Evolutionary conservation across 2,329 filamentous ascomycete genomes (phyloP).

Genomic region (Penicillium sp.): DNA sequence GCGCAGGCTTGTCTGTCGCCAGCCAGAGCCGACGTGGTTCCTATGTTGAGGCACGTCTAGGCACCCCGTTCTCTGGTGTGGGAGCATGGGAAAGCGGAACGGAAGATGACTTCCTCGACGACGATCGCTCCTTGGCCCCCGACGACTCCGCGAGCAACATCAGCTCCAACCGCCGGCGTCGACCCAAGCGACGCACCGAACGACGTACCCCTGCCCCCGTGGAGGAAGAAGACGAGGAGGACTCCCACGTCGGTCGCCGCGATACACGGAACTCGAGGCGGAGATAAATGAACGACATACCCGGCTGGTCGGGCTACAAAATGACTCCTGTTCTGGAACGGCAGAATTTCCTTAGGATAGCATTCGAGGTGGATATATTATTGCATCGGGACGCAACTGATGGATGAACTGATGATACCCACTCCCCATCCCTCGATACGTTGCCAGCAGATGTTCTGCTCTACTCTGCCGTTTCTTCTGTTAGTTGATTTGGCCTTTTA

Average conservation of each 20-base stretch:
- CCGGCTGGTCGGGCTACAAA: not conserved
- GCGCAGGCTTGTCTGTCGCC: constrained; percentile 65
- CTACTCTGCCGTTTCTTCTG: not conserved
- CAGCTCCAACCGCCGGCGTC: constrained; percentile 44
- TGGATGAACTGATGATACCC: constrained; percentile 21
- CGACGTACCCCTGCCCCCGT: constrained; percentile 49
- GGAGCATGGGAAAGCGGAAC: constrained; percentile 41
- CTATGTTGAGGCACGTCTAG: constrained; percentile 42
- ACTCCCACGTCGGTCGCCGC: constrained; percentile 25
- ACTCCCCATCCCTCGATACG: constrained; percentile 4
- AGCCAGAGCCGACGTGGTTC: constrained; percentile 46
- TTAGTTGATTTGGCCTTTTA: constrained; percentile 2
- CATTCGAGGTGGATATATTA: constrained; percentile 13
- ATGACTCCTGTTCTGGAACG: not conserved
- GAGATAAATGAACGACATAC: constrained; percentile 16
- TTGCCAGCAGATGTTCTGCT: not conserved
- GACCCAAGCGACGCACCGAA: constrained; percentile 48
- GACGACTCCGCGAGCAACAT: constrained; percentile 53
- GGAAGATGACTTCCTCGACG: constrained; percentile 47
- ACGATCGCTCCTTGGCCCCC: constrained; percentile 45
- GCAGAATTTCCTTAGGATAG: constrained; percentile 1
- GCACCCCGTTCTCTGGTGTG: constrained; percentile 38
- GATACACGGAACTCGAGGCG: constrained; percentile 29
- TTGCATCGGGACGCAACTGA: constrained; percentile 14
- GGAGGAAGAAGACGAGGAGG: constrained; percentile 48